Base-by-base conservation (phyloP, 2,329 filamentous ascomycete genomes). In the Trichothecium sympodiale region DNA sequence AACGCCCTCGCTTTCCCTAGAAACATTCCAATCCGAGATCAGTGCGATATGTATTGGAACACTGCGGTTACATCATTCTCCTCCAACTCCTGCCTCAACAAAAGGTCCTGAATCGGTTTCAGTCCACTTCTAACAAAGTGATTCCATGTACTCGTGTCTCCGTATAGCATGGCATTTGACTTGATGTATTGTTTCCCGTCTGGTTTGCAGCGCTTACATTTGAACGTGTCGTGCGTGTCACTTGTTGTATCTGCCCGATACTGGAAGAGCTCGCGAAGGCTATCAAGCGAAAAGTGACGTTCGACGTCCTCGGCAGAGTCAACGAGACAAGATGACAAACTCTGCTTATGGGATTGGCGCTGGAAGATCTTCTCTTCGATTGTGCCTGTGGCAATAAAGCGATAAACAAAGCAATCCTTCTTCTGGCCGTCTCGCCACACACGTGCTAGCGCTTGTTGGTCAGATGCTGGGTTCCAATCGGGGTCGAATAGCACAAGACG, bases 311-410 rank as follows among this genome's bases (percentile, higher is more conserved):
- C 89, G 2, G 86, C 89, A 3, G 83, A 88, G 58, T 98, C 91
- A 7, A 98, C 91, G 4, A 98, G 91, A 48, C 88, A 95, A 0
- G 86, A 94, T 1, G 89, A 96, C 2, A 98, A 67, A 7, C 86
- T 93, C 60, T 98, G 91, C 61, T 98, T 98, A 67, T 98, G 93
- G 1, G 85, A 94, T 54, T 98, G 91, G 8, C 93, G 81, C 59
- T 98, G 91, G 64, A 98, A 98, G 47, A 98, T 95, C 64, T 98
- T 98, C 60, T 98, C 91, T 54, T 98, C 91, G 42, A 98, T 98
- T 0, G 88, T 95, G 4, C 91, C 91, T 0, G 93, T 96, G 0
- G 88, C 84, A 49, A 98, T 98, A 62, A 98, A 98, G n/a, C 91
- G 83, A 58, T 98, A 98, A 13, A 98, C 91, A 50, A 98, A 98